Evolutionary conservation across 2,329 filamentous ascomycete genomes (phyloP).

Genomic region (Talaromyces atroroseus): DNA sequence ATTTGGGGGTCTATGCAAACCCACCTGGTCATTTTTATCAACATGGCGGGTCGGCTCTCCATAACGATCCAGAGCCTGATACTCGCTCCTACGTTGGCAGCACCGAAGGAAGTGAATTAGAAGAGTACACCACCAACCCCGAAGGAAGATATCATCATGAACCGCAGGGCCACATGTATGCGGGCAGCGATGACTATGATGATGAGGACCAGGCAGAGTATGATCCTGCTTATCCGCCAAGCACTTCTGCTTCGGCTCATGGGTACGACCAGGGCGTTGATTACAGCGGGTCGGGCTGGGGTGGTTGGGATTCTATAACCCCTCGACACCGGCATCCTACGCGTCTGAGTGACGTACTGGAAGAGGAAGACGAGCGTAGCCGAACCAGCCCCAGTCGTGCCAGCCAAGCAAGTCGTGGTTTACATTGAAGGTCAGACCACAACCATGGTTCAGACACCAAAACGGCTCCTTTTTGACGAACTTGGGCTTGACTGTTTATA

Average conservation of each 20-base stretch:
- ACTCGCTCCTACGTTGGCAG: conserved; percentile 46
- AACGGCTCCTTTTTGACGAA: background rate
- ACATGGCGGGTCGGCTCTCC: conserved; percentile 30
- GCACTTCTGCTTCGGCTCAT: conserved; percentile 21
- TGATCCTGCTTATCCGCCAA: conserved; percentile 21
- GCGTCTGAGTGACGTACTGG: conserved; percentile 78
- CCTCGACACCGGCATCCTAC: conserved; percentile 79
- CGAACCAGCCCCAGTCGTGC: conserved; percentile 65
- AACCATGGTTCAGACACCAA: background rate
- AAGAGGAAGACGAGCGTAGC: conserved; percentile 74
- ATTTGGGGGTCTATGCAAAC: conserved; percentile 14
- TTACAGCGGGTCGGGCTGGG: conserved; percentile 63
- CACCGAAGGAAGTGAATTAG: conserved; percentile 53
- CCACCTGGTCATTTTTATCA: conserved; percentile 34
- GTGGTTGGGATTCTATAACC: conserved; percentile 69
- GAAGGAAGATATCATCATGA: conserved; percentile 59
- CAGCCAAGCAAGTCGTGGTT: conserved; percentile 29
- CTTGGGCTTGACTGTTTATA: background rate
- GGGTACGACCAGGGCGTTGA: conserved; percentile 48
- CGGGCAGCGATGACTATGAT: conserved; percentile 52
- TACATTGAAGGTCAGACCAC: conserved; percentile 21
- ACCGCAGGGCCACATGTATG: conserved; percentile 51
- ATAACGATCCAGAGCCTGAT: conserved; percentile 39
- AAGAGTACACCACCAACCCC: conserved; percentile 61
- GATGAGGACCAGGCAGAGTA: conserved; percentile 42